phyloP scores from a whole-genome alignment of 148 eudicot species.

The Drosera capensis region DNA sequence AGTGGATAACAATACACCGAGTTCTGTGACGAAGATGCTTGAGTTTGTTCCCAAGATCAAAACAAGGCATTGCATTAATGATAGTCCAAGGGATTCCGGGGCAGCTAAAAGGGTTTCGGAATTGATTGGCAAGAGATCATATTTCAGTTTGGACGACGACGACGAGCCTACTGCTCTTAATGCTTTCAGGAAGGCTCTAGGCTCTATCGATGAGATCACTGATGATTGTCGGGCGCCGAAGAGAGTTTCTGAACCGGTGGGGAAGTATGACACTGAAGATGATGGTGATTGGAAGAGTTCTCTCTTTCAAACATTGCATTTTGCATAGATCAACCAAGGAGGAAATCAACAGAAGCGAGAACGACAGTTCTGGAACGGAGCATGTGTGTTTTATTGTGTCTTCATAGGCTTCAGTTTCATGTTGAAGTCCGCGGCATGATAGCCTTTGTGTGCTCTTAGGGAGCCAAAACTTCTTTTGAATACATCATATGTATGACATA shows the following conservation, averaged over 20 bases:
- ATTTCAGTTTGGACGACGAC: slow-evolving; percentile 21
- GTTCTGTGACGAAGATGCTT: slow-evolving; percentile 19
- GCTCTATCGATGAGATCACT: slow-evolving; percentile 24
- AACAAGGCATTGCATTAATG: slow-evolving; percentile 17
- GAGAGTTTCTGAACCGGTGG: slow-evolving; percentile 46
- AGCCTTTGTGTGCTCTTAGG: too few species aligned
- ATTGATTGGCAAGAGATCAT: slow-evolving; percentile 50
- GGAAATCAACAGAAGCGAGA: too few species aligned
- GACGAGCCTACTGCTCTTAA: slow-evolving; percentile 24
- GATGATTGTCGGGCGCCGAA: slow-evolving; percentile 61
- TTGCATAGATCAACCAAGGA: too few species aligned
- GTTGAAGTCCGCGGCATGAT: too few species aligned
- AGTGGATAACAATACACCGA: slow-evolving; percentile 18
- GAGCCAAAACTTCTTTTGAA: too few species aligned
- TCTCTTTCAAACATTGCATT: slow-evolving; percentile 8
- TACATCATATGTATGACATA: too few species aligned
- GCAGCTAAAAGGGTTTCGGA: slow-evolving; percentile 69
- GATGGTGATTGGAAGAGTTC: not conserved
- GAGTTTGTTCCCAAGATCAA: slow-evolving; percentile 45
- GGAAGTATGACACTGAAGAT: slow-evolving; percentile 23
- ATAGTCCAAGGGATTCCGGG: slow-evolving; percentile 68
- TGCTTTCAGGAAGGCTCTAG: slow-evolving; percentile 26
- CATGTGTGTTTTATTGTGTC: too few species aligned
- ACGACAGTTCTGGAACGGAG: too few species aligned
- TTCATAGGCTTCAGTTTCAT: too few species aligned